A percentile compares a stretch with the other conserved stretches of the same genome.
These are phyloP conservation scores for Carex pumila DNA, from an alignment of 176 grass and related monocot species.

Conservation along the genomic window DNA sequence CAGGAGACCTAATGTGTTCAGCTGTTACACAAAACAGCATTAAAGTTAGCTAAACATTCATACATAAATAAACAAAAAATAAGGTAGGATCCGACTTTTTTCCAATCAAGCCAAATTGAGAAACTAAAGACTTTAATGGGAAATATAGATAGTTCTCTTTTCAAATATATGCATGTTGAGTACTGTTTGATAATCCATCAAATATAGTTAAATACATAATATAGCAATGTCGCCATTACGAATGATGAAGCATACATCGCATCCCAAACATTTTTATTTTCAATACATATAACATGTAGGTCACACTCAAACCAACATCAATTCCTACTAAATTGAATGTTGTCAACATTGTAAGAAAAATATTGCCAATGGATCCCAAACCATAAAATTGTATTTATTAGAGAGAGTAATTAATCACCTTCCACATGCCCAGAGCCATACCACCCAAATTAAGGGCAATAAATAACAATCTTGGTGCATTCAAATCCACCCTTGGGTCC, in stretches of 20 bases:
- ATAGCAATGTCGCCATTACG: neutral
- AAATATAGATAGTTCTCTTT: neutral
- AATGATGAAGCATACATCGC: neutral
- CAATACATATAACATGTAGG: slow-evolving; percentile 7
- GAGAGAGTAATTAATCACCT: slow-evolving; percentile 41
- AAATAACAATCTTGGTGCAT: slow-evolving; percentile 76
- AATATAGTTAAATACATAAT: neutral
- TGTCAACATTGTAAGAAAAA: neutral
- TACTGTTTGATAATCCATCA: neutral
- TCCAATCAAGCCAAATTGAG: neutral
- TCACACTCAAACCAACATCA: neutral
- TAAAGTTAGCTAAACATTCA: neutral
- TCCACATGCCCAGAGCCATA: slow-evolving; percentile 82
- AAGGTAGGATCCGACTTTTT: neutral
- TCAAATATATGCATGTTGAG: neutral
- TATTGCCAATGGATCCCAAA: neutral
- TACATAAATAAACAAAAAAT: neutral
- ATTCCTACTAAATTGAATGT: neutral
- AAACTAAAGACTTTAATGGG: neutral
- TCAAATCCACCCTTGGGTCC: slow-evolving; percentile 71
- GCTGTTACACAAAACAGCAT: slow-evolving; percentile 33
- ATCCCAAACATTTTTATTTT: neutral
- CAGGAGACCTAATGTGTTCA: slow-evolving; percentile 97
- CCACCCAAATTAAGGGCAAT: slow-evolving; percentile 88
- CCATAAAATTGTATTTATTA: neutral